Percentiles rank a stretch among this genome's conserved stretches.
phyloP scores from a whole-genome alignment of 192 early-diverging fungal genomes.

The Coemansia sp. region DNA sequence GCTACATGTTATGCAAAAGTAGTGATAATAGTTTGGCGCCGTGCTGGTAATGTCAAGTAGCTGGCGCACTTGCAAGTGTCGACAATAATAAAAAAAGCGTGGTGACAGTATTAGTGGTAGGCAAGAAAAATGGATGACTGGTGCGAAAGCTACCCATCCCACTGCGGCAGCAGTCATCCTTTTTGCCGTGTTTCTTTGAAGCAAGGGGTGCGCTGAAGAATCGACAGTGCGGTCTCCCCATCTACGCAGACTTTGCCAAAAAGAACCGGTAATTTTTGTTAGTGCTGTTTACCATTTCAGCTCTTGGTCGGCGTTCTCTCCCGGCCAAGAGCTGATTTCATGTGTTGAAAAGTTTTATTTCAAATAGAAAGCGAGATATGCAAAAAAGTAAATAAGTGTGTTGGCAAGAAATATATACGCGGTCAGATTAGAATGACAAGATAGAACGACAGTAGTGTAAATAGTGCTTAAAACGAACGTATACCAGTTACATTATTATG shows the following conservation, averaged over 20 bases:
- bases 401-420: neutral
- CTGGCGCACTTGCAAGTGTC: too few relatives aligned
- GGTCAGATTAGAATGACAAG: too few relatives aligned
- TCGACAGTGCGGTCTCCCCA: neutral
- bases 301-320: neutral
- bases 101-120: too few relatives aligned
- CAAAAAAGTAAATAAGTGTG: too few relatives aligned
- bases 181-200: neutral
- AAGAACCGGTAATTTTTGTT: neutral
- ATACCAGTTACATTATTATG: conserved; percentile 1
- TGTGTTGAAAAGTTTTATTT: too few relatives aligned
- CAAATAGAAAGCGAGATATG: too few relatives aligned
- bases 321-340: neutral
- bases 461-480: neutral
- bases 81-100: too few relatives aligned
- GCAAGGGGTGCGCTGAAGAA: neutral
- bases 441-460: neutral
- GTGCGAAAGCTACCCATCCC: neutral
- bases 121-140: neutral
- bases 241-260: neutral
- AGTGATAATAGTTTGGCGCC: too few relatives aligned
- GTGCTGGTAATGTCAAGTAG: too few relatives aligned
- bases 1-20: too few relatives aligned
- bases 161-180: conserved; percentile 2
- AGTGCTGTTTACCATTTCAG: neutral